These are phyloP conservation scores for Trichoderma parareesei DNA, from an alignment of 495 filamentous ascomycete species.

Conservation along the genomic window DNA sequence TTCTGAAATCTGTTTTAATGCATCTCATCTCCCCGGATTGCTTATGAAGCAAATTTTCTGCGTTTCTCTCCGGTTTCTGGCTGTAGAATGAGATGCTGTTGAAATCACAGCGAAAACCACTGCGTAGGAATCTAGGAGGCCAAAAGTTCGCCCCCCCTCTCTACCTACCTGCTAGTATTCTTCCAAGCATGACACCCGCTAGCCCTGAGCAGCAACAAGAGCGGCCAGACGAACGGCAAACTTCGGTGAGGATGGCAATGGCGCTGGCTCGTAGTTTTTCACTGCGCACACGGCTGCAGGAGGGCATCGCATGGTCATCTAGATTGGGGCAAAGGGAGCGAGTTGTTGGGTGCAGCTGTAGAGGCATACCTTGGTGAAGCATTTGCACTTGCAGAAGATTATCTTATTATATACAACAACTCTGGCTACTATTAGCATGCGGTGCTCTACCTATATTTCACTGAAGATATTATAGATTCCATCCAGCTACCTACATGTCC, in stretches of 20 bases:
- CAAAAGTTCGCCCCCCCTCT: slow-evolving; percentile 5
- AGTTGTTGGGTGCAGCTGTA: background rate
- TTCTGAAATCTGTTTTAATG: background rate
- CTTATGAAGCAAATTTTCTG: background rate
- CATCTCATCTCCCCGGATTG: background rate
- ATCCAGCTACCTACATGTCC: too few relatives aligned
- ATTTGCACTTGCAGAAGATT: too few relatives aligned
- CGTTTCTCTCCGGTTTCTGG: background rate
- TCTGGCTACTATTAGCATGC: too few relatives aligned
- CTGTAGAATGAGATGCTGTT: background rate
- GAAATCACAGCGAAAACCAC: too few relatives aligned
- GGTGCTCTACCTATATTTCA: too few relatives aligned
- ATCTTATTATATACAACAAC: too few relatives aligned
- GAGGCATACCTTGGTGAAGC: too few relatives aligned
- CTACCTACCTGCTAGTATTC: too few relatives aligned
- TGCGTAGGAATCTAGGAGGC: background rate
- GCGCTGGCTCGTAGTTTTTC: background rate
- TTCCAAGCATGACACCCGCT: background rate
- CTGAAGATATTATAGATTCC: too few relatives aligned
- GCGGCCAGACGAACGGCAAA: background rate
- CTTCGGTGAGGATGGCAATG: slow-evolving; percentile 6
- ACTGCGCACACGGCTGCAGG: background rate
- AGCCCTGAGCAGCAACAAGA: slow-evolving; percentile 3
- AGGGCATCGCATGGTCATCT: background rate
- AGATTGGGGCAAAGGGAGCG: background rate